A percentile compares a stretch with the other conserved stretches of the same genome.
phyloP scores from a whole-genome alignment of 768 basidiomycete species.

The Pholiota conissans region DNA sequence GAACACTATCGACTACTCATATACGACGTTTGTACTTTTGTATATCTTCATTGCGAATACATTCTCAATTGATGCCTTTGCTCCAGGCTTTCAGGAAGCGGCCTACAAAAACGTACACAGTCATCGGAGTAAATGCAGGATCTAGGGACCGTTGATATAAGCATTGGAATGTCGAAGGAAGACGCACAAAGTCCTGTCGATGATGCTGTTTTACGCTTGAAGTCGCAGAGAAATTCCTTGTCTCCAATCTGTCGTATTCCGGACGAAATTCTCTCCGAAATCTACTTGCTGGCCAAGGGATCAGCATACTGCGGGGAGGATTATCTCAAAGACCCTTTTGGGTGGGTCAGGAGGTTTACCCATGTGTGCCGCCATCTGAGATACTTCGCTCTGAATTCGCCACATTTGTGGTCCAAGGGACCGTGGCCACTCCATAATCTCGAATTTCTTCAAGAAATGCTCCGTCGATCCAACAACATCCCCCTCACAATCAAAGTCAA shows the following conservation, averaged over 20 bases:
- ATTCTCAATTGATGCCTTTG: no score
- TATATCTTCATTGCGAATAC: no score
- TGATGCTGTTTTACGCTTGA: not conserved
- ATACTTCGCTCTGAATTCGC: not conserved
- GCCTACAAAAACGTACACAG: no score
- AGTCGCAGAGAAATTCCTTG: not conserved
- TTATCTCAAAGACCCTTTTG: not conserved
- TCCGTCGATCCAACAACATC: not conserved
- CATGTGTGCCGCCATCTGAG: not conserved
- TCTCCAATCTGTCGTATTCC: not conserved
- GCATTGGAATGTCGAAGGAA: no score
- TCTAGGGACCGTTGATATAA: no score
- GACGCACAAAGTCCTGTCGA: no score
- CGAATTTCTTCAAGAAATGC: not conserved
- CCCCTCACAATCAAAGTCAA: not conserved
- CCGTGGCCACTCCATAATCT: not conserved
- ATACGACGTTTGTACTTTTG: no score
- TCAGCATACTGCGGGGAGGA: not conserved
- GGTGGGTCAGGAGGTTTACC: not conserved
- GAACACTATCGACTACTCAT: no score
- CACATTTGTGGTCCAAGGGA: not conserved
- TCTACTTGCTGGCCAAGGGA: not conserved
- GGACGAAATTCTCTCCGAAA: not conserved
- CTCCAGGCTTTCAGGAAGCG: no score
- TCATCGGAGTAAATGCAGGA: no score